Conservation (phyloP, 768 basidiomycete genomes). For the Suillus alpinus region DNA sequence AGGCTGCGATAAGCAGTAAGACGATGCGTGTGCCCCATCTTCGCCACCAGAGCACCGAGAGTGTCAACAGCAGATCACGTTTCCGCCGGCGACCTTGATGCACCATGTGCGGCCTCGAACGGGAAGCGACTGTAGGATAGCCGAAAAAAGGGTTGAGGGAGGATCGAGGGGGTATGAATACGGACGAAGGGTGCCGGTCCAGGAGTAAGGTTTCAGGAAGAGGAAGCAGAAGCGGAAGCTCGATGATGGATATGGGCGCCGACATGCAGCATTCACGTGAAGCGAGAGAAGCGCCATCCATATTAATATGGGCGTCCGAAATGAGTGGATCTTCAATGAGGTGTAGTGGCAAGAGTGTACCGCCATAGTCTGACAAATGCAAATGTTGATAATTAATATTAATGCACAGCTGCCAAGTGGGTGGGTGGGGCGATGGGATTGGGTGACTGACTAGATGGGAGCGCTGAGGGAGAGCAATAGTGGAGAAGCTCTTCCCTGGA, state of each 20-base stretch:
- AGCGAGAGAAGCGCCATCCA: not conserved
- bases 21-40: conserved; percentile 53
- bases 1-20: conserved; percentile 24
- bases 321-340: conserved; percentile 49
- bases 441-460: conserved; percentile 55
- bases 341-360: conserved; percentile 50
- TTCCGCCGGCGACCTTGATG: conserved; percentile 65
- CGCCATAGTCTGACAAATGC: conserved; percentile 64
- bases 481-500: conserved; percentile 50
- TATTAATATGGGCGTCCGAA: conserved; percentile 4
- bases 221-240: not conserved
- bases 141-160: conserved; percentile 72
- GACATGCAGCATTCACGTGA: not conserved
- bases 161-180: conserved; percentile 51
- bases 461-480: conserved; percentile 47
- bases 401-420: not conserved
- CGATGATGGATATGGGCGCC: not conserved
- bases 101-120: conserved; percentile 38
- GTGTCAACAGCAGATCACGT: conserved; percentile 62
- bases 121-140: conserved; percentile 48
- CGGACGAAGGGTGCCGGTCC: conserved; percentile 13
- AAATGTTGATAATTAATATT: not conserved
- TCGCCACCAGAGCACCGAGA: conserved; percentile 62
- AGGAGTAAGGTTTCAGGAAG: not conserved
- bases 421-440: not conserved